Conservation (phyloP, 768 basidiomycete genomes). For the Auricularia cornea region DNA sequence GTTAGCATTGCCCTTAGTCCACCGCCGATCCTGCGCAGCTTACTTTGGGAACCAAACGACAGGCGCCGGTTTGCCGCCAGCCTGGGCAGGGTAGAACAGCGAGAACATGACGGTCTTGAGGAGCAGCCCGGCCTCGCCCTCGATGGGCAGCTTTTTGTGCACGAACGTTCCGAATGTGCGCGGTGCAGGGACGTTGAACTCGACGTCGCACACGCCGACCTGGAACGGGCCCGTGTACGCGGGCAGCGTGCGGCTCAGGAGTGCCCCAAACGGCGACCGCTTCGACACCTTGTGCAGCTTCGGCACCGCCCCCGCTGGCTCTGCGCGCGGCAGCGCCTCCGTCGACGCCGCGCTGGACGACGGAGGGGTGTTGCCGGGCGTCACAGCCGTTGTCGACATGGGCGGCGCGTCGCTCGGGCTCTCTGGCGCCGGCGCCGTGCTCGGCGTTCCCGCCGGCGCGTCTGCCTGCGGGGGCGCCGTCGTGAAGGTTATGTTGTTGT, state of each 20-base stretch:
- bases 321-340: background rate
- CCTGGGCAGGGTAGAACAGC: conserved; percentile 24
- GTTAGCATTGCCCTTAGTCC: no score
- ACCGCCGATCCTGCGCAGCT: no score
- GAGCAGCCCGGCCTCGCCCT: conserved; percentile 18
- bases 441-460: no score
- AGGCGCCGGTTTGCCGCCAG: background rate
- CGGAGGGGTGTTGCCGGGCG: no score
- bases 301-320: background rate
- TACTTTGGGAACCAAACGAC: conserved; percentile 8
- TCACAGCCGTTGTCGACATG: no score
- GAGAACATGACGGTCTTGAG: conserved; percentile 25
- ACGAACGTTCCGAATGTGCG: conserved; percentile 6
- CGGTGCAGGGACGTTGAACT: conserved; percentile 16
- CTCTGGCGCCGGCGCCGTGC: no score
- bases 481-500: no score
- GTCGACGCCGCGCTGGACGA: no score
- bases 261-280: conserved; percentile 18
- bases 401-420: no score
- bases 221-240: conserved; percentile 20
- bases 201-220: conserved; percentile 28
- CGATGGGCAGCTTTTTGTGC: background rate
- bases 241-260: conserved; percentile 23
- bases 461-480: no score
- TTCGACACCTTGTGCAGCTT: background rate